These are phyloP conservation scores for Isabelozyma heimii DNA, from an alignment of 805 yeast genomes.

Conservation along the genomic window DNA sequence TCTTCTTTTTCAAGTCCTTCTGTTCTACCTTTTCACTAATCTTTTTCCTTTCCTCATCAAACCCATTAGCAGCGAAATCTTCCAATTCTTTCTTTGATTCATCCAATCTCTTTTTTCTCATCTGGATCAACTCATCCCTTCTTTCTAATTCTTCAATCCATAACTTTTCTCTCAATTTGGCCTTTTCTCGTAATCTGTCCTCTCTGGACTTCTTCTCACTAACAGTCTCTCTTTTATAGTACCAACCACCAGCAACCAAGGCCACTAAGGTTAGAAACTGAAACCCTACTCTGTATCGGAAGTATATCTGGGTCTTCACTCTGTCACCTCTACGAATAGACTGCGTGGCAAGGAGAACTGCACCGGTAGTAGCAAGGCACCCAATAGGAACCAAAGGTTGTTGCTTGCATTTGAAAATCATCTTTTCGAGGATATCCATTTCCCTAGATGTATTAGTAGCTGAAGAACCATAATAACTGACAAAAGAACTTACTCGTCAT, in stretches of 20 bases:
- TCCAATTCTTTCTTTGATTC: slow-evolving; percentile 46
- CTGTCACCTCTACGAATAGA: slow-evolving; percentile 73
- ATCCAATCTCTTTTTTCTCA: slow-evolving; percentile 67
- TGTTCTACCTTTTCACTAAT: slow-evolving; percentile 3
- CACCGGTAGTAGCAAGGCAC: slow-evolving; percentile 71
- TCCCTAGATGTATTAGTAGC: slow-evolving; percentile 20
- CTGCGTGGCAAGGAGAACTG: slow-evolving; percentile 74
- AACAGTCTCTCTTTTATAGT: slow-evolving; percentile 54
- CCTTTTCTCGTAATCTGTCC: slow-evolving; percentile 69
- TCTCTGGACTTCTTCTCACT: slow-evolving; percentile 52
- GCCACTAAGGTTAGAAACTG: slow-evolving; percentile 85
- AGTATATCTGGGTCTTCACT: slow-evolving; percentile 77
- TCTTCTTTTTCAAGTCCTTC: neutral
- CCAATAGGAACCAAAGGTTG: slow-evolving; percentile 92
- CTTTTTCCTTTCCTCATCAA: slow-evolving; percentile 20
- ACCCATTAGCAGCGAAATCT: slow-evolving; percentile 34
- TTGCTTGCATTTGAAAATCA: slow-evolving; percentile 64
- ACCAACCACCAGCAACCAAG: slow-evolving; percentile 72
- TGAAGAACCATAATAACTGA: neutral
- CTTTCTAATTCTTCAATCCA: slow-evolving; percentile 93
- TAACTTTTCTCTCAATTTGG: slow-evolving; percentile 75
- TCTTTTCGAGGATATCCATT: slow-evolving; percentile 50
- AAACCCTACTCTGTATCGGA: slow-evolving; percentile 84
- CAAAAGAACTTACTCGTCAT: slow-evolving; percentile 45
- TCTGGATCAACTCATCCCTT: slow-evolving; percentile 71